Base-by-base conservation (phyloP, 257 asterid species). In the Leonotis leonurus region DNA sequence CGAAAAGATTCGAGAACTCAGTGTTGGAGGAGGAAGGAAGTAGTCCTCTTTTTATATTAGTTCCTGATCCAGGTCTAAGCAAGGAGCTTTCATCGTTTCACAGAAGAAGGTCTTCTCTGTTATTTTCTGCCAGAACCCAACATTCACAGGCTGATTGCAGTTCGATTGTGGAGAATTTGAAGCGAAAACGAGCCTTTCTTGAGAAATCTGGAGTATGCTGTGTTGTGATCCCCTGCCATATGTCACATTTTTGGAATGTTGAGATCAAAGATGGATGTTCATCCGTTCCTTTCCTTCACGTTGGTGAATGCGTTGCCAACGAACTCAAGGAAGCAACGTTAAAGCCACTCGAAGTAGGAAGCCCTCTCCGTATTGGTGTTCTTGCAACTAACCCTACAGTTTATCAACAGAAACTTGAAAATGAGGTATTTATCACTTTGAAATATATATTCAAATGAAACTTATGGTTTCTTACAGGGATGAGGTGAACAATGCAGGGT, bases 241-340 rank as follows among this genome's bases (percentile, higher is more conserved):
- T 82, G 30, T 77, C 82, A 6, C 87, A 90, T 63, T 68, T 71
- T 32, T 90, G 93, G 95, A 56, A 85, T 45, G 83, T 77, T 56
- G 86, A 85, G 73, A 73, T 83, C 39, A 62, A 62, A 10, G 76
- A 80, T 30, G 95, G 95, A 27, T 77, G 88, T 57, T 78, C 87
- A n/a, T n/a, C n/a, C 18, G 81, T 83, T 50, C 88, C 85, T 49
- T 72, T 83, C 73, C 90, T 82, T 18, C 80, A 85, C 65, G 65
- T 80, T 33, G 95, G 92, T 17, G 95, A 85, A 27, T 88, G 95
- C 68, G 91, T 88, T 11, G 91, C 91, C 36, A 82, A 72, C 33
- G 88, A 88, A 59, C 87, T 88, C 68, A 83, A 83, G 64, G 84
- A 73, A 48, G 83, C 85, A 0, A 74, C 79, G 46, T 51, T 89